These are phyloP conservation scores for Agaricus blazei DNA, from an alignment of 768 basidiomycete genomes.

Conservation along the genomic window DNA sequence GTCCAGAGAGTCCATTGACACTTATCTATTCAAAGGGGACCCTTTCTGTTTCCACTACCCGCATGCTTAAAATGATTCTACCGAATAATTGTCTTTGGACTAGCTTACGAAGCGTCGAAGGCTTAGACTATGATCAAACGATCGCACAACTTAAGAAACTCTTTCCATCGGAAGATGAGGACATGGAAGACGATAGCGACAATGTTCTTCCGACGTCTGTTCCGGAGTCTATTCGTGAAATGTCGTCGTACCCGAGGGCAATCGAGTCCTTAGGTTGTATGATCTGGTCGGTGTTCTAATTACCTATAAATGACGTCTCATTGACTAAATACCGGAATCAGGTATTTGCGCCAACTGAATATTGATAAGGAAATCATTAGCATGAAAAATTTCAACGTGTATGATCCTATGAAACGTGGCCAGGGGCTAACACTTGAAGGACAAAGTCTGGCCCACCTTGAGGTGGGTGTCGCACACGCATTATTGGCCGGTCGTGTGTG, in stretches of 20 bases:
- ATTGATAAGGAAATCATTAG: slow-evolving; percentile 93
- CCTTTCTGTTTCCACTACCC: slow-evolving; percentile 75
- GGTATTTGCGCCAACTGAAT: slow-evolving; percentile 89
- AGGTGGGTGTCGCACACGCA: slow-evolving; percentile 42
- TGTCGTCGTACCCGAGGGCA: slow-evolving; percentile 60
- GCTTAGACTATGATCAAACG: slow-evolving; percentile 69
- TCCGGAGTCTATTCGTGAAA: slow-evolving; percentile 71
- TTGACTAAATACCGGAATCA: slow-evolving; percentile 16
- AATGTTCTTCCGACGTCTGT: slow-evolving; percentile 35
- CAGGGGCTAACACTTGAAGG: slow-evolving; percentile 86
- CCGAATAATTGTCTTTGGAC: slow-evolving; percentile 88
- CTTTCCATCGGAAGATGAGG: slow-evolving; percentile 46
- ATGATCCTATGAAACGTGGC: slow-evolving; percentile 93
- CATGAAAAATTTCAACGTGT: slow-evolving; percentile 97
- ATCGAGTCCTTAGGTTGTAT: slow-evolving; percentile 87
- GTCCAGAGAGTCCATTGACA: background rate
- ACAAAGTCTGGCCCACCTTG: slow-evolving; percentile 91
- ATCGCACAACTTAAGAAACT: slow-evolving; percentile 62
- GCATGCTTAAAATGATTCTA: slow-evolving; percentile 76
- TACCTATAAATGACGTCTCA: slow-evolving; percentile 11
- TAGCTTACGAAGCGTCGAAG: slow-evolving; percentile 76
- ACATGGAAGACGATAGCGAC: slow-evolving; percentile 27
- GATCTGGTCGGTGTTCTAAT: slow-evolving; percentile 61
- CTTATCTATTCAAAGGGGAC: slow-evolving; percentile 59
- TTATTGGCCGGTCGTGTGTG: background rate